Evolutionary conservation across 768 basidiomycete species (phyloP).

Genomic region (Leccinum subtestaceum): DNA sequence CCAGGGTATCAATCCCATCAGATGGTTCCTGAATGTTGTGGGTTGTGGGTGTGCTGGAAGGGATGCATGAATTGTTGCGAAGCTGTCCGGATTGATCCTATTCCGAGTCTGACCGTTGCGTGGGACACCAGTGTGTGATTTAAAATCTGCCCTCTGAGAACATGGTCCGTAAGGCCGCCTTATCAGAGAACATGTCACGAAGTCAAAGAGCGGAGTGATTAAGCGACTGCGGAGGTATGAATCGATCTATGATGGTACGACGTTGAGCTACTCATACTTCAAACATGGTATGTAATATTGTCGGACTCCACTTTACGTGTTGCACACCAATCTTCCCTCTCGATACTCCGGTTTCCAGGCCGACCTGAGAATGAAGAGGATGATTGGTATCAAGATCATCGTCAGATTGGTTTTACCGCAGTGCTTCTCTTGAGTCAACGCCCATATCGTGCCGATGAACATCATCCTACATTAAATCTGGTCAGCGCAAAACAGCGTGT

Average conservation of each 20-base stretch:
- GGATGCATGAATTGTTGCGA: background rate
- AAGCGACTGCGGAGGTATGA: background rate
- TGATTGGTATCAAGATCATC: background rate
- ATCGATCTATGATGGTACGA: background rate
- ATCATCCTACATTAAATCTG: background rate
- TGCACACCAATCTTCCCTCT: background rate
- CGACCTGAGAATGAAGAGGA: background rate
- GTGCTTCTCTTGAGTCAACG: background rate
- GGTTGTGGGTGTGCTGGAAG: background rate
- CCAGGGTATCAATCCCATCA: background rate
- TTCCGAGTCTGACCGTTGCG: background rate
- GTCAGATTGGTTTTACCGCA: no score
- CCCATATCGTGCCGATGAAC: conserved; percentile 1
- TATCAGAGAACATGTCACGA: background rate
- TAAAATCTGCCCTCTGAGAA: background rate
- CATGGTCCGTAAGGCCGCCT: background rate
- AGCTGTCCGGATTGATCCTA: background rate
- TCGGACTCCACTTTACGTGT: background rate
- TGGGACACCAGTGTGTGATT: background rate
- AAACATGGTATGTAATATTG: background rate
- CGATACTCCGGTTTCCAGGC: background rate
- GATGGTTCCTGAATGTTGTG: background rate
- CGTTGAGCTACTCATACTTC: background rate
- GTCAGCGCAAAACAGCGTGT: background rate
- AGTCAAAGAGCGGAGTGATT: background rate